Evolutionary conservation across 202 grass and related monocot genomes (phyloP), one percentile per base, ranked within the genome.

Genomic region (Setaria viridis): DNA sequence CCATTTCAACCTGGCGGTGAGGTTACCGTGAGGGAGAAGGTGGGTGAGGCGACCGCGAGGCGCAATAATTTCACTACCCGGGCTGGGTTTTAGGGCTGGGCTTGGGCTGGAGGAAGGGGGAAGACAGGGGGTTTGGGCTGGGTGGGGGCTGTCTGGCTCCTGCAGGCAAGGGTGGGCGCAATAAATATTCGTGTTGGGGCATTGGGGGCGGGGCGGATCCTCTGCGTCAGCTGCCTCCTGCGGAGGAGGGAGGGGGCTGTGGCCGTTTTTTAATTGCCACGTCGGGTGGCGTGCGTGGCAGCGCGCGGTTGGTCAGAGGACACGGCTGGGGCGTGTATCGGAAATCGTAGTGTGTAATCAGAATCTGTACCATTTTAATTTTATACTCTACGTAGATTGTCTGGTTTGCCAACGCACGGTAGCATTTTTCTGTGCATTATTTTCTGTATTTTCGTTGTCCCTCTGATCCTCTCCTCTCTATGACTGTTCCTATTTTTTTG

Each of bases 151-250:
- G 82, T 89, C 87, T 64, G 63, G 71, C 71, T 89, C 87, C 77
- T 63, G 87, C 82, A 89, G 87, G 77, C 87, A 85, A 85, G 82
- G 82, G 62, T 82, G 76, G 82, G 70, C 68, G 54, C 82, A 76
- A 76, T 89, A 81, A 85, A 89, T 89, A 89, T 85, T 85, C 62
- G 4, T 89, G 77, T 55, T 89, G 77, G 82, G 45, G 54, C 32
- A 67, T 62, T 63, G 53, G 51, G 64, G 37, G 20, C 19, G 32
- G 63, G 62, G 25, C 43, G 54, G 71, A 47, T 87, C 62, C 71
- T 63, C 78, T 60, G 21, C 51, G 39, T 5, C 25, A 25, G 25
- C 67, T 83, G 72, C 80, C 74, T 71, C 73, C 86, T 70, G 21
- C 51, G 55, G 65, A 3, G 15, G 2, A 12, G 53, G 2, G 55